Evolutionary conservation across 1,284 basidiomycete species (phyloP).

Genomic region (Sanghuangporus weigelae): DNA sequence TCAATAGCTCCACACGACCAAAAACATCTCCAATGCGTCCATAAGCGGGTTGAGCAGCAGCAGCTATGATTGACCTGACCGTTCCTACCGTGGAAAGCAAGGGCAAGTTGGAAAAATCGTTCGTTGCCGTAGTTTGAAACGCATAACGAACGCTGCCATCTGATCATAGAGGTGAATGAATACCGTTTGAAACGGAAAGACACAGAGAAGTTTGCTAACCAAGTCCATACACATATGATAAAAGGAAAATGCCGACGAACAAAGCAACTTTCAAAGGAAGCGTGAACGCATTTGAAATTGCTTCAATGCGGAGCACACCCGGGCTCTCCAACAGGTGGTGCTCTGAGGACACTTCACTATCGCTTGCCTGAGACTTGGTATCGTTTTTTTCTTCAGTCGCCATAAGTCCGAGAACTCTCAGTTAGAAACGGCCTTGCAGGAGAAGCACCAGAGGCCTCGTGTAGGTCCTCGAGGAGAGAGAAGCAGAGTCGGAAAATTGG

Average conservation of each 20-base stretch:
- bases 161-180: background rate
- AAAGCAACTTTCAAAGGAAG: conserved; percentile 26
- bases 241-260: conserved; percentile 32
- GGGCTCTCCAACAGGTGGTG: conserved; percentile 12
- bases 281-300: conserved; percentile 27
- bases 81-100: conserved; percentile 20
- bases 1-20: conserved; percentile 31
- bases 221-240: conserved; percentile 31
- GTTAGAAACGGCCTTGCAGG: background rate
- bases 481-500: background rate
- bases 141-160: conserved; percentile 14
- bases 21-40: conserved; percentile 25
- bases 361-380: background rate
- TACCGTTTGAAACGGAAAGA: conserved; percentile 1
- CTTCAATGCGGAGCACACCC: conserved; percentile 32
- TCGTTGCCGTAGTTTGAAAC: conserved; percentile 19
- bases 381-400: background rate
- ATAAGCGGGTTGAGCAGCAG: conserved; percentile 21
- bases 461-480: background rate
- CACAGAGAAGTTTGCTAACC: conserved; percentile 26
- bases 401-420: background rate
- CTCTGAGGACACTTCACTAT: background rate
- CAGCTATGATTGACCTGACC: conserved; percentile 20
- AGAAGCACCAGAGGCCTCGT: background rate
- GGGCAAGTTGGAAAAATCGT: conserved; percentile 18